These are phyloP conservation scores for Metschnikowia kunwiensis DNA, from an alignment of 805 yeast genomes.

Conservation along the genomic window DNA sequence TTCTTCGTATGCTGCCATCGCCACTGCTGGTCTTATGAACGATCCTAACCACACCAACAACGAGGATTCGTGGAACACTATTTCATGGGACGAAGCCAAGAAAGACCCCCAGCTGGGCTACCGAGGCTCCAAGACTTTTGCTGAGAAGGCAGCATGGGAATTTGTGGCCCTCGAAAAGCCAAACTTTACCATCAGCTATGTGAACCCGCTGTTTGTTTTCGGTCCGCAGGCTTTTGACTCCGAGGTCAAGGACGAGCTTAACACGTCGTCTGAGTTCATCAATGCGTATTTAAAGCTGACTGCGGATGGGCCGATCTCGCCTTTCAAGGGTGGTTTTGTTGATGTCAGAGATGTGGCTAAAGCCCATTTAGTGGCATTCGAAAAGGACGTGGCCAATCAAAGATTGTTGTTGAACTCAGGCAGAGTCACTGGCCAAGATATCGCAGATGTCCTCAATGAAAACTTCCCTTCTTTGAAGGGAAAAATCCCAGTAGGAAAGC, in stretches of 20 bases:
- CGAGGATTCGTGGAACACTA: conserved; percentile 44
- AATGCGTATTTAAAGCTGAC: conserved; percentile 36
- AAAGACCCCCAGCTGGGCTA: conserved; percentile 4
- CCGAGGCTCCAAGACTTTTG: conserved; percentile 8
- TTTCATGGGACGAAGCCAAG: conserved; percentile 44
- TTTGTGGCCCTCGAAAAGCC: conserved; percentile 28
- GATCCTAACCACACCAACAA: conserved; percentile 4
- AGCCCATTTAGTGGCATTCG: conserved; percentile 18
- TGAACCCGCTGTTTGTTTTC: conserved; percentile 24
- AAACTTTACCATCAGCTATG: conserved; percentile 35
- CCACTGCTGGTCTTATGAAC: conserved; percentile 7
- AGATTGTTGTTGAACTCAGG: conserved; percentile 31
- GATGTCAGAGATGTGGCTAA: conserved; percentile 25
- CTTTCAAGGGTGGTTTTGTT: conserved; percentile 20
- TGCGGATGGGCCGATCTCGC: conserved; percentile 21
- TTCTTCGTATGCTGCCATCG: conserved; percentile 14
- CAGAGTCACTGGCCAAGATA: conserved; percentile 26
- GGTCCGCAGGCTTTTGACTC: conserved; percentile 28
- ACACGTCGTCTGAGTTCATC: conserved; percentile 39
- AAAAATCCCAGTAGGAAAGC: conserved; percentile 44
- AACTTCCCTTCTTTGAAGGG: conserved; percentile 44
- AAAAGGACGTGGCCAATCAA: conserved; percentile 19
- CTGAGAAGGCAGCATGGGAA: conserved; percentile 36
- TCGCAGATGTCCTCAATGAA: conserved; percentile 33
- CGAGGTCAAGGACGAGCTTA: conserved; percentile 32